Evolutionary conservation across 805 yeast species (phyloP), one percentile per base, ranked within the genome.

Genomic region (Teunomyces atbi): DNA sequence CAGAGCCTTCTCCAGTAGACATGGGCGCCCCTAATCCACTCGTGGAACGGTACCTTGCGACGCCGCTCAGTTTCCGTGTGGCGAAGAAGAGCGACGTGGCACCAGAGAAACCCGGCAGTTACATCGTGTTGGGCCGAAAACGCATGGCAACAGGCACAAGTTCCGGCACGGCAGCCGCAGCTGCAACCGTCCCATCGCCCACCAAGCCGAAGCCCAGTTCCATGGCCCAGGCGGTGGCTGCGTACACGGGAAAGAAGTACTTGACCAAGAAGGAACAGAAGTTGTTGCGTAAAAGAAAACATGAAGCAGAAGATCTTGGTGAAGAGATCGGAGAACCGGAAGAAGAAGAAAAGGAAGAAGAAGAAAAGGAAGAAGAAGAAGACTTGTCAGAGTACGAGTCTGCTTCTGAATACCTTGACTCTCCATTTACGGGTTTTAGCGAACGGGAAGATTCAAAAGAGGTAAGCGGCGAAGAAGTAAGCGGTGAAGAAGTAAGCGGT

Each of bases 61-160:
- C 79, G 46, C 90, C 89, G 7, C 61, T 84, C 43, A 72, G 71
- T 23, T 89, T 88, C 63, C 81, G 77, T 45, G 71, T 81, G 3
- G 90, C 88, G 12, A 78, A 74, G 51, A 67, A 66, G 18, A 33
- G 15, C 58, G 66, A 71, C 16, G 69, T 70, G 11, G 58, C 73
- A 15, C 57, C 48, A 15, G 57, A 68, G 41, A 73, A 62, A 57
- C 84, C 82, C 1, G 62, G 77, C 3, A 66, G 71, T 50, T 85
- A 82, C 63, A 73, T 77, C 6, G 58, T 78, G 61, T 64, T 74
- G 36, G 52, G 57, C 23, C 46, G 42, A 21, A 44, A 45, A 28
- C 34, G 41, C 10, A 26, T 23, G 26, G 26, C 26, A 34, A 33
- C 26, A 32, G 32, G 19, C 12, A 20, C 28, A 23, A 7, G 26